Conservation (phyloP, 2,329 filamentous ascomycete species). For the Ciborinia camelliae region DNA sequence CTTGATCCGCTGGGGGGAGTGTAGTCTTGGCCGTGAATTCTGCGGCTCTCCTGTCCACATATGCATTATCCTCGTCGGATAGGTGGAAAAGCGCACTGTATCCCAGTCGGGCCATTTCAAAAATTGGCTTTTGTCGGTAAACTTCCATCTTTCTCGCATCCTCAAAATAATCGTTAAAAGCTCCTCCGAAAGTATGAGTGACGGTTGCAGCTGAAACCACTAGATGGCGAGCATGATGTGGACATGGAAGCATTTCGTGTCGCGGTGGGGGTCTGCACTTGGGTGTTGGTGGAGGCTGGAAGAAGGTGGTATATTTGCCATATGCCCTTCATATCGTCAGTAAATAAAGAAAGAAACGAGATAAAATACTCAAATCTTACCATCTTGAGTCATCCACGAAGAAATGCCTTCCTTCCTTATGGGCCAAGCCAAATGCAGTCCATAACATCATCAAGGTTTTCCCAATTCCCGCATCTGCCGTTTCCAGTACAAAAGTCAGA, state of each 20-base stretch:
- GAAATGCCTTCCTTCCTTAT: slow-evolving; percentile 70
- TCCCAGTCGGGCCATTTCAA: slow-evolving; percentile 63
- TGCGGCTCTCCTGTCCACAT: slow-evolving; percentile 57
- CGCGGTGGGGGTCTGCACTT: slow-evolving; percentile 68
- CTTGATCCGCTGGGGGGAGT: slow-evolving; percentile 42
- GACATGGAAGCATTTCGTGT: slow-evolving; percentile 76
- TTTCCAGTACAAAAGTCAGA: slow-evolving; percentile 75
- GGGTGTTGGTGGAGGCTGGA: slow-evolving; percentile 62
- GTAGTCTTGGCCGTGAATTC: slow-evolving; percentile 51
- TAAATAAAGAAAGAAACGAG: background rate
- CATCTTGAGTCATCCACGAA: slow-evolving; percentile 83
- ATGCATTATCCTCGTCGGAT: slow-evolving; percentile 59
- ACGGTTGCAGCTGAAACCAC: slow-evolving; percentile 69
- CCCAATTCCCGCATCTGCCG: slow-evolving; percentile 71
- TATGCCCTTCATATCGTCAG: slow-evolving; percentile 56
- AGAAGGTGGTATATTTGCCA: slow-evolving; percentile 70
- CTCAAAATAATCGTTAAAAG: slow-evolving; percentile 53
- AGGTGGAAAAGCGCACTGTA: slow-evolving; percentile 74
- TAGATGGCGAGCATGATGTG: slow-evolving; percentile 70
- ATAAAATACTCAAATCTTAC: slow-evolving; percentile 37
- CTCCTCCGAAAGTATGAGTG: slow-evolving; percentile 58
- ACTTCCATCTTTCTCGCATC: slow-evolving; percentile 48
- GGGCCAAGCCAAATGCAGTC: slow-evolving; percentile 77
- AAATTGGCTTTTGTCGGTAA: slow-evolving; percentile 58
- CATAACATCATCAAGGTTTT: slow-evolving; percentile 75